Percentiles rank a stretch among this genome's conserved stretches.
phyloP scores from a whole-genome alignment of 2,329 filamentous ascomycete genomes.

The Ophiognomonia clavigignenti-juglandacearum region DNA sequence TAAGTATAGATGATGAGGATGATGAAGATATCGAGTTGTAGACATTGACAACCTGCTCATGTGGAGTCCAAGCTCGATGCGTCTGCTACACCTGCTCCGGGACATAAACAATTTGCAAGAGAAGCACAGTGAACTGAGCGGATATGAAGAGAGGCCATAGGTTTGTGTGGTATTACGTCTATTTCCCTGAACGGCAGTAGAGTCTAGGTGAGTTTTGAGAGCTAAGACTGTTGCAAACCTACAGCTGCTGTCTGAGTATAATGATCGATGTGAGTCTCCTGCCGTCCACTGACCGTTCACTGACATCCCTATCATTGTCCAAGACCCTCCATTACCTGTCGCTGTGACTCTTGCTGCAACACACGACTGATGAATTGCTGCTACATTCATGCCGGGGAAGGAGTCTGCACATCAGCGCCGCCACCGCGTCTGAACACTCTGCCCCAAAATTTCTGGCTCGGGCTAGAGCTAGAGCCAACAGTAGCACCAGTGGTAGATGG shows the following conservation, averaged over 20 bases:
- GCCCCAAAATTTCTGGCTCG: slow-evolving; percentile 5
- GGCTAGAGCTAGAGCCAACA: not conserved
- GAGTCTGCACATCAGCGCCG: not conserved
- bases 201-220: slow-evolving; percentile 10
- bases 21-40: too few relatives aligned
- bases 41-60: too few relatives aligned
- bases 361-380: not conserved
- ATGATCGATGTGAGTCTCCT: not conserved
- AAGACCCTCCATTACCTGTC: not conserved
- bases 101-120: not conserved
- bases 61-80: too few relatives aligned
- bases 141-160: not conserved
- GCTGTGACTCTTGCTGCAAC: not conserved
- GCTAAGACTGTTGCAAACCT: slow-evolving; percentile 1
- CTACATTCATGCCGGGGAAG: not conserved
- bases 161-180: slow-evolving; percentile 3
- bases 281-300: too few relatives aligned
- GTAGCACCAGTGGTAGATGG: not conserved
- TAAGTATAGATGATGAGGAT: too few relatives aligned
- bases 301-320: not conserved
- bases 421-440: slow-evolving; percentile 5
- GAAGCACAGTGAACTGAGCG: not conserved
- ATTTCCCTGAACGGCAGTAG: too few relatives aligned
- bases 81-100: not conserved
- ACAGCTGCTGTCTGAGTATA: slow-evolving; percentile 1